These are phyloP conservation scores for Myxozyma neotropica DNA, from an alignment of 805 yeast genomes.

Conservation along the genomic window DNA sequence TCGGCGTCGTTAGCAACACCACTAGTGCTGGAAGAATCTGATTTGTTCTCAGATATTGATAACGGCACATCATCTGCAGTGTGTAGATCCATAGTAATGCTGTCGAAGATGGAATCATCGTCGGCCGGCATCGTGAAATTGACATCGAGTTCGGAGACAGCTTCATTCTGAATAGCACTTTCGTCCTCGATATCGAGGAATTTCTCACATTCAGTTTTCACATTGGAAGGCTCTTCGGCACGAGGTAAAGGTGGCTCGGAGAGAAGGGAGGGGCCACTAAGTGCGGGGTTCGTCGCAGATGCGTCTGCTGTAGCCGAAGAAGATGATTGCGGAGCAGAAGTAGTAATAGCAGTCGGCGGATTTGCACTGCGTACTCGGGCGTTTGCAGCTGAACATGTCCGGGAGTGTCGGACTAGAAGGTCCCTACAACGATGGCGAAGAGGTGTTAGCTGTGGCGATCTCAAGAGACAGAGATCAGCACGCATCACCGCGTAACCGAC, in stretches of 20 bases:
- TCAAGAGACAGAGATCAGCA: too few species aligned
- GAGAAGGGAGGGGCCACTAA: too few species aligned
- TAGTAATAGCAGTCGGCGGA: neutral
- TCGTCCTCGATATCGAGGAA: neutral
- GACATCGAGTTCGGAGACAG: neutral
- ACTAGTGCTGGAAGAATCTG: neutral
- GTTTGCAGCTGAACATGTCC: conserved; percentile 7
- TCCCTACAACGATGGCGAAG: conserved; percentile 9
- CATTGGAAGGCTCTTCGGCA: neutral
- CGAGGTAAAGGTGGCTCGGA: too few species aligned
- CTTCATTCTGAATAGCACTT: neutral
- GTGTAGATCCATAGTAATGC: neutral
- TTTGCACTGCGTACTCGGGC: neutral
- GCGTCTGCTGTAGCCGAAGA: neutral
- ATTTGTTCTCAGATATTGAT: neutral
- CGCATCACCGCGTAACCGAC: too few species aligned
- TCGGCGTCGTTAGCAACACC: neutral
- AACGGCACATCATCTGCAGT: neutral
- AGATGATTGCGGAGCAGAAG: neutral
- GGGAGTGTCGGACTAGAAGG: conserved; percentile 14
- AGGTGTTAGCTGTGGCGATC: too few species aligned
- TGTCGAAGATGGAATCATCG: neutral
- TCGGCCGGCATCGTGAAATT: neutral
- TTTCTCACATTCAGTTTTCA: neutral
- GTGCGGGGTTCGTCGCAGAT: too few species aligned